Conservation (phyloP, 306 rosid species). For the Cucumis hystrix region DNA sequence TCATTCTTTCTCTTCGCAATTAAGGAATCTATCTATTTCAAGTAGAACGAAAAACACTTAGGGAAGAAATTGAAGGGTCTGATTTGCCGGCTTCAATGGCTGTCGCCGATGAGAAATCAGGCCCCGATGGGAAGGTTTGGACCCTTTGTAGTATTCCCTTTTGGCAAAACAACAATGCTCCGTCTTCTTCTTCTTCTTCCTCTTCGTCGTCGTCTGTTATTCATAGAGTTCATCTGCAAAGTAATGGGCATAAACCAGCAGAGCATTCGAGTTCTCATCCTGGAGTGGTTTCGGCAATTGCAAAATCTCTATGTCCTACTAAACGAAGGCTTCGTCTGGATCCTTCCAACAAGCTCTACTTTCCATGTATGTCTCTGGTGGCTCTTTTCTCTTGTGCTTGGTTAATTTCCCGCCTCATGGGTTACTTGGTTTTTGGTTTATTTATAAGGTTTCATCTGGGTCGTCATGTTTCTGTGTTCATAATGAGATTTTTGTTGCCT, state of each 20-base stretch:
- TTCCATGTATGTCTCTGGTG: conserved; percentile 52
- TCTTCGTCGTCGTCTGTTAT: conserved; percentile 20
- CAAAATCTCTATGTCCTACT: conserved; percentile 73
- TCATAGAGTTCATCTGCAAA: conserved; percentile 37
- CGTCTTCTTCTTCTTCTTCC: conserved; percentile 10
- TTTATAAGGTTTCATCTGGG: conserved; percentile 1
- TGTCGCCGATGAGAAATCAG: conserved; percentile 42
- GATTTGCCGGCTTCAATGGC: conserved; percentile 34
- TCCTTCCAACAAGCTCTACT: conserved; percentile 85
- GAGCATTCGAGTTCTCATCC: conserved; percentile 41
- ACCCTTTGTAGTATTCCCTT: conserved; percentile 61
- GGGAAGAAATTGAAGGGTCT: background rate
- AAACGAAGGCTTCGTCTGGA: conserved; percentile 86
- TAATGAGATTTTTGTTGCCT: background rate
- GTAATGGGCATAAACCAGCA: conserved; percentile 33
- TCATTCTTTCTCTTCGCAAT: background rate
- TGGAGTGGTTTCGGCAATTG: conserved; percentile 52
- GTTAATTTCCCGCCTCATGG: background rate
- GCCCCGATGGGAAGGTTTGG: conserved; percentile 51
- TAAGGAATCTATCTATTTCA: conserved; percentile 14
- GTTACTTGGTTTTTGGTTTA: background rate
- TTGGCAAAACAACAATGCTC: conserved; percentile 55
- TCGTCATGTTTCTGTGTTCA: background rate
- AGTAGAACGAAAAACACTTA: background rate
- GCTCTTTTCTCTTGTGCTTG: background rate